phyloP scores from a whole-genome alignment of 2,329 filamentous ascomycete species.

The Trichoderma sp. region DNA sequence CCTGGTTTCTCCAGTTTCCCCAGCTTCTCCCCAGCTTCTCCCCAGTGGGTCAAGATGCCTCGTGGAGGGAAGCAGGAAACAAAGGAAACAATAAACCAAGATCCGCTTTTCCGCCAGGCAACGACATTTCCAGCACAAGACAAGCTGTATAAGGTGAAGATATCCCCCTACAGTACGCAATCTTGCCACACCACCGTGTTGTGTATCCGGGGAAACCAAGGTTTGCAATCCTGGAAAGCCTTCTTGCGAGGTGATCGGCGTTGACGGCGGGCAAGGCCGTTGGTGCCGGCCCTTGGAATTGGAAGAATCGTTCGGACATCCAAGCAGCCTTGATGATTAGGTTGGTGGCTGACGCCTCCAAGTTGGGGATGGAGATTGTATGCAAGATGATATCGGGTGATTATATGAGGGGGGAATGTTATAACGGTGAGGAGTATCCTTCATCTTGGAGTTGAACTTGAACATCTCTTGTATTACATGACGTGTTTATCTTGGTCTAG shows the following conservation, averaged over 20 bases:
- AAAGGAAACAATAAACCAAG: not conserved
- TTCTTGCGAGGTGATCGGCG: constrained; percentile 7
- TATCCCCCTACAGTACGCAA: constrained; percentile 12
- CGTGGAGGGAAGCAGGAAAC: constrained; percentile 8
- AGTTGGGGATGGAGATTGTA: not conserved
- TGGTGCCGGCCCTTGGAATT: constrained; percentile 1
- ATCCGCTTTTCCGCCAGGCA: constrained; percentile 16
- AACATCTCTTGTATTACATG: not conserved
- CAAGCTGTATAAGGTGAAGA: not conserved
- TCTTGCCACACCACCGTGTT: not conserved
- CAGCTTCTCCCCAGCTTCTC: not conserved
- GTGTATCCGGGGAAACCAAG: not conserved
- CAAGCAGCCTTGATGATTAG: not conserved
- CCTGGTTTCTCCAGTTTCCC: not conserved
- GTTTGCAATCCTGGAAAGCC: not conserved
- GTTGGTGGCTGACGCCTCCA: constrained; percentile 1
- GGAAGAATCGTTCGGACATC: not conserved
- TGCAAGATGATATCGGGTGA: not conserved
- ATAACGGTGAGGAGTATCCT: not conserved
- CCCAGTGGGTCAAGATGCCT: constrained; percentile 5
- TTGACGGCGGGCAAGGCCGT: constrained; percentile 5
- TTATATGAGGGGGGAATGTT: not conserved
- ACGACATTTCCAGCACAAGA: not conserved
- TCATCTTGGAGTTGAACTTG: not conserved
- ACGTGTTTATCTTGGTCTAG: not conserved